Evolutionary conservation across 2,329 filamentous ascomycete species (phyloP), one percentile per base, ranked within the genome.

Genomic region (Venturiaceae sp.): DNA sequence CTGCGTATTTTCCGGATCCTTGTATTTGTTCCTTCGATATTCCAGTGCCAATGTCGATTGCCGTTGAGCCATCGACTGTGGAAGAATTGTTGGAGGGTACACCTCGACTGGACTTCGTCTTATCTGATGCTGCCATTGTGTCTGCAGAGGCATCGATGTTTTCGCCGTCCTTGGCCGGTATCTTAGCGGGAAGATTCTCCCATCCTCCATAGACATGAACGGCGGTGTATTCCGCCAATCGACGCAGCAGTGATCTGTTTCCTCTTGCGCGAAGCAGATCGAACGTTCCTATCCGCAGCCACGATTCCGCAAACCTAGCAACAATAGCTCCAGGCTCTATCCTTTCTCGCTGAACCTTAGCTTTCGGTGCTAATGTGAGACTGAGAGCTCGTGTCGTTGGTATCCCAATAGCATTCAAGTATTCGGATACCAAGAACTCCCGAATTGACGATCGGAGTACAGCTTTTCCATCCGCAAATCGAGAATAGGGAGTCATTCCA

Each of bases 391-490:
- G 80, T 0, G 94, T 99, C 0, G 85, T 88, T 0, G 92, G 92
- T 61, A 99, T 92, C 0, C 83, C 79, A 2, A 99, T 81, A 0
- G 91, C 90, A 69, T 96, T 83, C 46, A 99, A 81, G 28, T 86
- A 85, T 76, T 99, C 94, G 53, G 88, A 95, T 21, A 95, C 92
- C 46, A 99, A 77, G 65, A 94, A 99, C 74, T 99, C 94, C 61
- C 94, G 83, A 64, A 99, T 95, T 67, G 90, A 95, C 30, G 90
- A 95, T 61, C 94, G 80, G 55, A 99, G 76, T 2, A 99, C 94
- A 0, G 94, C 94, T 69, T 94, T 92, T 32, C 94, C 94, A 70
- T 99, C 94, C 26, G 94, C 94, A 65, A 99, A 99, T 3, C 94
- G 86, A 39, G 90, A 95, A 74, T 99, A 99, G 0, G 94, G 94